Evolutionary conservation across 176 grass and related monocot genomes (phyloP).

Genomic region (Carex cristatella): DNA sequence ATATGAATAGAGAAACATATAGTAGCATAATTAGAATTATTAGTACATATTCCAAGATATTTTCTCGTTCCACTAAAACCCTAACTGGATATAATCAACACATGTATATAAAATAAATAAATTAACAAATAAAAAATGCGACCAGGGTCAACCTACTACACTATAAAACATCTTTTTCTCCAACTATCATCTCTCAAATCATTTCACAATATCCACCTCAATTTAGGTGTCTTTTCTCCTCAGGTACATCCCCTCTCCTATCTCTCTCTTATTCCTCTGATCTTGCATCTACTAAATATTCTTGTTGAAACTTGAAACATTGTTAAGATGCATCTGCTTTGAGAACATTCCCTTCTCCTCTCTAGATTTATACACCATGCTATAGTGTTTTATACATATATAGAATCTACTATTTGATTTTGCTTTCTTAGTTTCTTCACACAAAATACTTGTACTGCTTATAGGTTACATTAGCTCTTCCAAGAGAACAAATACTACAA

Average conservation of each 20-base stretch:
- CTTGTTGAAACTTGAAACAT: not conserved
- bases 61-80: not conserved
- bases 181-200: not conserved
- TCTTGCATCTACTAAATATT: conserved; percentile 5
- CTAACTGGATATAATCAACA: not conserved
- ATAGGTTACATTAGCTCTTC: not conserved
- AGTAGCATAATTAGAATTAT: not conserved
- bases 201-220: not conserved
- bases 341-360: not conserved
- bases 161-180: not conserved
- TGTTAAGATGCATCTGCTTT: not conserved
- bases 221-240: not conserved
- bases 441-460: not conserved
- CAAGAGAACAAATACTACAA: not conserved
- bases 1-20: not conserved
- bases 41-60: not conserved
- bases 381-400: not conserved
- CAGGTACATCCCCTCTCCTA: not conserved
- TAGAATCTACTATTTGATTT: not conserved
- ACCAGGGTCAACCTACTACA: not conserved
- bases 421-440: not conserved
- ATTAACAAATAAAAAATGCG: not conserved
- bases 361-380: not conserved
- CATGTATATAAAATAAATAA: not conserved
- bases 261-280: not conserved